phyloP scores from a whole-genome alignment of 805 yeast genomes.

The Myxozyma neotropica region DNA sequence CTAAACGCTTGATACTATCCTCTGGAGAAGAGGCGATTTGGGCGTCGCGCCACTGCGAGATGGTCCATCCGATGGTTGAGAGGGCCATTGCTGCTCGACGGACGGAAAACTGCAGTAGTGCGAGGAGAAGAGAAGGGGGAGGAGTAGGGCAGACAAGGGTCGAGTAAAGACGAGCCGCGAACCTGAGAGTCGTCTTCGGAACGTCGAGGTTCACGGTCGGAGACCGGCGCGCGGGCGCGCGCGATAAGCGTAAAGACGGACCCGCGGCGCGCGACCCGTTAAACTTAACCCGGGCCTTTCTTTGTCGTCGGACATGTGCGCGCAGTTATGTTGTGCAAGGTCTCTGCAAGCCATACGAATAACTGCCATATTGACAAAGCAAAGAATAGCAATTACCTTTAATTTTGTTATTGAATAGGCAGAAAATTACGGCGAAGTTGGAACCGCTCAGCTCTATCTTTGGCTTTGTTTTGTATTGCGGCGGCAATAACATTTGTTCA shows the following conservation, averaged over 20 bases:
- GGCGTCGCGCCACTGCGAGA: slow-evolving; percentile 73
- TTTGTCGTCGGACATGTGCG: slow-evolving; percentile 9
- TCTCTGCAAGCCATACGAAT: no score
- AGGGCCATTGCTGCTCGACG: slow-evolving; percentile 24
- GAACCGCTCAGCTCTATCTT: no score
- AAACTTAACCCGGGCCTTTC: not conserved
- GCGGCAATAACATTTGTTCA: no score
- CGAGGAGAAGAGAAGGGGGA: not conserved
- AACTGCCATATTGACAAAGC: not conserved
- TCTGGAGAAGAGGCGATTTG: slow-evolving; percentile 64
- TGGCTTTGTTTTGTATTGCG: no score
- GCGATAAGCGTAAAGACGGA: slow-evolving; percentile 3
- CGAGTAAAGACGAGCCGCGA: not conserved
- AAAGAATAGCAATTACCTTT: no score
- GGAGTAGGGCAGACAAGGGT: not conserved
- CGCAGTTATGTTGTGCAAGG: not conserved
- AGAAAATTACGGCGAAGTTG: no score
- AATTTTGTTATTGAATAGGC: no score
- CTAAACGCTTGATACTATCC: slow-evolving; percentile 57
- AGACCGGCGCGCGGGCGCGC: slow-evolving; percentile 19
- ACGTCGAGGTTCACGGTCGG: slow-evolving; percentile 2
- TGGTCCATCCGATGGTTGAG: slow-evolving; percentile 70
- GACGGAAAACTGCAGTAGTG: not conserved
- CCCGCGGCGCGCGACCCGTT: slow-evolving; percentile 1
- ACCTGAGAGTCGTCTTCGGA: not conserved